Base-by-base conservation (phyloP, 805 yeast genomes). In the Candida montana region DNA sequence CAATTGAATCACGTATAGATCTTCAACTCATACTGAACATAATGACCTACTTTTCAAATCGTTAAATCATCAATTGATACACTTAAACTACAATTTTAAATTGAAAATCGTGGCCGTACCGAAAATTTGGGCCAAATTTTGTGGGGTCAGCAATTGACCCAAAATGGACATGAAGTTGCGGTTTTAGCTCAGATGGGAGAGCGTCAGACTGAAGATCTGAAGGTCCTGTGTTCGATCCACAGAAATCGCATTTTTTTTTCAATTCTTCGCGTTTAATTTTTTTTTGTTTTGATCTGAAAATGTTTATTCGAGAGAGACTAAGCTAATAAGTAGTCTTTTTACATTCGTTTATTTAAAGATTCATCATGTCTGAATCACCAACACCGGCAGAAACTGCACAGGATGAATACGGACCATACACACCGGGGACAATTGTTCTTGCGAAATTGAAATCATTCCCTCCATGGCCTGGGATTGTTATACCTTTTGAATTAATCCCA, bases 401-500 rank as follows among this genome's bases (percentile, higher is more conserved):
- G 3, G 47, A 44, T 10, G 50, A 44, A 3, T 53, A 54, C 24
- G 58, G 58, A 1, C 52, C 46, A 24, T 69, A 55, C 45, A 65
- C 63, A 21, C 75, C 81, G 2, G 80, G 82, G 4, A 62, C 69
- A 21, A 61, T 77, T 5, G 84, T 87, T 1, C 68, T 87, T 19
- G 93, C 93, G 7, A 87, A 87, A 60, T 79, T 87, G 36, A 87
- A 85, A 55, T 95, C 95, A 8, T 87, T 79, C 57, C 85, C 95
- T 3, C 83, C 90, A 32, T 87, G 96, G 96, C 96, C 96, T 0
- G 89, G 90, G 3, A 80, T 86, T 78, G 79, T 85, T 4, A 72
- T 86, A 4, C 81, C 80, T 2, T 74, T 67, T 45, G 69, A 71
- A 15, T 60, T 75, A 7, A 67, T 86, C 6, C 93, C 95, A 1